Conservation (phyloP, 192 early-diverging fungal species). For the Entophlyctis helioformis region DNA sequence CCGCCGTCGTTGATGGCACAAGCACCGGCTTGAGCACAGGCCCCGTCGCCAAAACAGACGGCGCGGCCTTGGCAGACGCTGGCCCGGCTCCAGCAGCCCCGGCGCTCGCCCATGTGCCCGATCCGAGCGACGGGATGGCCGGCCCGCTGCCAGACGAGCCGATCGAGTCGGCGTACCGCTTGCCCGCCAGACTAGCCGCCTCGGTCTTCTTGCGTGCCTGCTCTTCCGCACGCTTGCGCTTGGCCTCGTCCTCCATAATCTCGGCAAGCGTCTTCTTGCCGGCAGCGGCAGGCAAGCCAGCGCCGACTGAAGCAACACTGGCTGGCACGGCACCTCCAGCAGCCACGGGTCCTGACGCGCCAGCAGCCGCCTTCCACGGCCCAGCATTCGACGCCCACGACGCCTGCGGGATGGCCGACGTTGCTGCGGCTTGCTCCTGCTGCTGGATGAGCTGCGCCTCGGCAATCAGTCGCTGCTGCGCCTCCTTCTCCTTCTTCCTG, state of each 20-base stretch:
- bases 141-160: not conserved
- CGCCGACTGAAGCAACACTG: no score
- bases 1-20: not conserved
- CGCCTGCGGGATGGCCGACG: no score
- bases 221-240: slow-evolving; percentile 16
- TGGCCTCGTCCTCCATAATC: slow-evolving; percentile 41
- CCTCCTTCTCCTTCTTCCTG: no score
- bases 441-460: slow-evolving; percentile 17
- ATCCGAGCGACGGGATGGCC: slow-evolving; percentile 2
- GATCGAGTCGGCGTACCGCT: slow-evolving; percentile 29
- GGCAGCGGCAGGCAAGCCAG: slow-evolving; percentile 3
- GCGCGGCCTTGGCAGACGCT: slow-evolving; percentile 3
- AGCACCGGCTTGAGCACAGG: slow-evolving; percentile 13
- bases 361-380: no score
- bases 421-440: no score
- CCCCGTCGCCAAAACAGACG: slow-evolving; percentile 13
- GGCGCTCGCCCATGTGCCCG: slow-evolving; percentile 3
- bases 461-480: slow-evolving; percentile 11
- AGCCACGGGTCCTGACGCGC: no score
- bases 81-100: not conserved
- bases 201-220: not conserved
- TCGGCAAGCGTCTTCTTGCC: slow-evolving; percentile 21
- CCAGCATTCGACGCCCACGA: no score
- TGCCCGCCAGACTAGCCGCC: slow-evolving; percentile 5
- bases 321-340: no score